Evolutionary conservation across 306 rosid species (phyloP), one percentile per base, ranked within the genome.

Genomic region (Citrullus mucosospermus): DNA sequence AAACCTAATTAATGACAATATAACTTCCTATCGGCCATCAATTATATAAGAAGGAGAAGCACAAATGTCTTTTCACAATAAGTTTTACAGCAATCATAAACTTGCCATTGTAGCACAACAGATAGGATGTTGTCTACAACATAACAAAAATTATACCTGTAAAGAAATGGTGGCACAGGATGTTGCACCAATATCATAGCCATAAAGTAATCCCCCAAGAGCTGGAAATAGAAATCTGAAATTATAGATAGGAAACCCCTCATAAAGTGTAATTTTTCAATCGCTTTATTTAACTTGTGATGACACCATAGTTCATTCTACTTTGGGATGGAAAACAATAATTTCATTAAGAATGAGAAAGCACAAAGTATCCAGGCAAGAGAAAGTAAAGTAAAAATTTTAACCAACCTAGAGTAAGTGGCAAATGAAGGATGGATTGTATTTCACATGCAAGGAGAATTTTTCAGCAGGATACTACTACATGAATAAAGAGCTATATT

Each of bases 171-270:
- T 87, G 53, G 99, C 97, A 80, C 85, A 86, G 75, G 97, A 89
- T 59, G 98, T 95, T 57, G 96, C 91, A 63, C 99, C 99, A 57
- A 95, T 95, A 76, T 95, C 97, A 70, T 95, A 95, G 82, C 99
- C 99, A 88, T 82, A 95, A 28, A 92, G 87, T 22, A 92, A 84
- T 78, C 99, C 99, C 78, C 97, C 99, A 20, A 95, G 80, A 80
- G 99, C 99, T 1, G 97, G 99, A 90, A 95, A 95, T 62, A 95
- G 78, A 88, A 95, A 95, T 18, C 99, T 95, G 91, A 82, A 69
- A 86, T 82, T 83, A 84, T 50, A 50, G 60, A 72, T 16, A 15
- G 25, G 77, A 28, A 28, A 22, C 41, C 15, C 57, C 43, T 30
- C 10, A 72, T 72, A 6, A 48, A 50, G 25, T 72, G 43, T 46